A percentile compares a stretch with the other conserved stretches of the same genome.
Evolutionary conservation across 768 basidiomycete species (phyloP).

Genomic region (Trametes cingulata): DNA sequence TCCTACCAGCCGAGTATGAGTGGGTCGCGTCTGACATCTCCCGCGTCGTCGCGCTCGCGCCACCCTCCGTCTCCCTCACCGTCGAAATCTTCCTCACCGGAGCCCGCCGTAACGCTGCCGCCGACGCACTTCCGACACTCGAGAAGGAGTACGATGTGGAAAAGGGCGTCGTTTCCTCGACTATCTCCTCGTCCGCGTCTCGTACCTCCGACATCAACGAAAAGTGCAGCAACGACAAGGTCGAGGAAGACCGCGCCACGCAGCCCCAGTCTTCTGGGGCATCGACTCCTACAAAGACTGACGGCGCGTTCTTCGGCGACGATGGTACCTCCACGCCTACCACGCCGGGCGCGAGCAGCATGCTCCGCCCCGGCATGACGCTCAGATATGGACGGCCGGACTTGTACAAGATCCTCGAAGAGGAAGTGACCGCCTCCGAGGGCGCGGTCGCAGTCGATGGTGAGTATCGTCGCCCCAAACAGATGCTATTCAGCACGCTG

Average conservation of each 20-base stretch:
- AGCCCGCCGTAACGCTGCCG: not conserved
- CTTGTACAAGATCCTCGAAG: conserved; percentile 26
- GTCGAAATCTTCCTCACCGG: conserved; percentile 26
- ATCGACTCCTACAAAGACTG: not conserved
- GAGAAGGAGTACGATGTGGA: conserved; percentile 10
- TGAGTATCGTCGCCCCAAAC: conserved; percentile 17
- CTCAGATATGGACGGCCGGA: conserved; percentile 29
- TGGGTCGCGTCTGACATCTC: conserved; percentile 23
- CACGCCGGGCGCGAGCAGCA: too few species aligned
- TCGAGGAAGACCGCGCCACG: too few species aligned
- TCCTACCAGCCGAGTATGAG: conserved; percentile 24
- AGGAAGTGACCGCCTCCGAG: conserved; percentile 24
- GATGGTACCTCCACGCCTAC: conserved; percentile 10
- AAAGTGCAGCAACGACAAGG: too few species aligned
- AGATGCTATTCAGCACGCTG: too few species aligned
- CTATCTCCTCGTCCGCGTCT: not conserved
- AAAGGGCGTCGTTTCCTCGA: not conserved
- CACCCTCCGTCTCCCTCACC: conserved; percentile 21
- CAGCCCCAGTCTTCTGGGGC: not conserved
- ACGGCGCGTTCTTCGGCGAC: conserved; percentile 6
- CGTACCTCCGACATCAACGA: not conserved
- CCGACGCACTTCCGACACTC: not conserved
- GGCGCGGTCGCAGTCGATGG: conserved; percentile 37
- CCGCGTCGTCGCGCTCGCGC: conserved; percentile 16
- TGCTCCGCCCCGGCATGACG: conserved; percentile 8